These are phyloP conservation scores for Candida hungchunana DNA, from an alignment of 805 yeast species.

Conservation along the genomic window DNA sequence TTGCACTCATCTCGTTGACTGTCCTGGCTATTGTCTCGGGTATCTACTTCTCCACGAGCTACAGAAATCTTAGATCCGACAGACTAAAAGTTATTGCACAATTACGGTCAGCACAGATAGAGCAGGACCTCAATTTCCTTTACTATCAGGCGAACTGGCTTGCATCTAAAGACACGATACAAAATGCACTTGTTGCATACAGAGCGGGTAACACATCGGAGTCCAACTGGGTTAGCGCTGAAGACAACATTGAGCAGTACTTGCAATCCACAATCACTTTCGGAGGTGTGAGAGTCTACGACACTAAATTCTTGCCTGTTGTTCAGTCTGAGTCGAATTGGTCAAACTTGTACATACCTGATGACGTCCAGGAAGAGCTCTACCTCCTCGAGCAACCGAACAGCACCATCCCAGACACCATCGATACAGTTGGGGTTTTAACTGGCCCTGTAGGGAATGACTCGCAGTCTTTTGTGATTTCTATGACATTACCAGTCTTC, in stretches of 20 bases:
- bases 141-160: conserved; percentile 70
- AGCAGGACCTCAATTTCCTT: conserved; percentile 57
- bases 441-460: conserved; percentile 61
- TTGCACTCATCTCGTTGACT: conserved; percentile 64
- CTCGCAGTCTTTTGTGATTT: conserved; percentile 46
- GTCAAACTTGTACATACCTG: conserved; percentile 32
- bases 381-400: conserved; percentile 46
- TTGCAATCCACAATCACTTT: conserved; percentile 59
- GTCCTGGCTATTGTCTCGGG: conserved; percentile 75
- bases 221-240: conserved; percentile 42
- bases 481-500: conserved; percentile 73
- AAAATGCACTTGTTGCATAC: conserved; percentile 54
- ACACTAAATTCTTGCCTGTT: conserved; percentile 48
- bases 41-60: conserved; percentile 63
- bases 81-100: conserved; percentile 75
- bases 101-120: conserved; percentile 73
- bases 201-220: conserved; percentile 68
- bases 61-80: conserved; percentile 60
- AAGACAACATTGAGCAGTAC: conserved; percentile 52
- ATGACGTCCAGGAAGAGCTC: conserved; percentile 32
- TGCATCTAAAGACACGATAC: conserved; percentile 56
- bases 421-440: conserved; percentile 43
- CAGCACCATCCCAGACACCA: conserved; percentile 40
- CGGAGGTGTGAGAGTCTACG: conserved; percentile 64
- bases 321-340: conserved; percentile 38